Base-by-base conservation (phyloP, 1,284 basidiomycete genomes). In the Malassezia sympodialis region DNA sequence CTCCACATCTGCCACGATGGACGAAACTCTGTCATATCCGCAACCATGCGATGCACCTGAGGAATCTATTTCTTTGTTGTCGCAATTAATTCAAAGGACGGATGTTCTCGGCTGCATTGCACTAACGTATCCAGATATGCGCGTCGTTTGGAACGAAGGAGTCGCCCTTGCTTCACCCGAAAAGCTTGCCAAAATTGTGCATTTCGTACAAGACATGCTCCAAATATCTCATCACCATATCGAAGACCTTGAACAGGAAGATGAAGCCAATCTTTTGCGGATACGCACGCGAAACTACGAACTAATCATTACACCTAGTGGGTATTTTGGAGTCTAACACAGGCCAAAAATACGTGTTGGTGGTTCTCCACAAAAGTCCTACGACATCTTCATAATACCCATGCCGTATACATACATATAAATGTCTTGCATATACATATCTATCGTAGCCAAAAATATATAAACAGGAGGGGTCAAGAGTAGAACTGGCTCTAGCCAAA, bases 211-310 rank as follows among this genome's bases (percentile, higher is more conserved):
- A 7, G 49, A 50, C 5, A 34, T 44, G 24, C 49, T 57, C 7
- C n/a, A 11, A 5, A 30, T 52, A 5, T 14, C 39, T 8, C 24
- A 21, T 10, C 21, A 27, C 6, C 26, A 57, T 32, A n/a, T 57
- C 14, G 19, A 47, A 17, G 19, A 14, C 4, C 4, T 52, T n/a
- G 43, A 57, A 6, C 1, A 26, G 0, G 37, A 49, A 11, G 71
- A 73, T 47, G 68, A 68, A 27, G 39, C 72, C 0, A 56, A 63
- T 2, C 66, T 73, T 10, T 15, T 73, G 17, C 55, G 71, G 10
- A 56, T 73, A 21, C 58, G 71, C 17, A 72, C 66, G 19, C 65
- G 60, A 27, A 62, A 62, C 44, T 69, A 68, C 56, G 71, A 73
- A 40, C 66, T 73, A 49, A 66, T 73, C 48, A 63, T 73, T 37